Conservation (phyloP, 2,329 filamentous ascomycete species). For the Calonectria henricotiae region DNA sequence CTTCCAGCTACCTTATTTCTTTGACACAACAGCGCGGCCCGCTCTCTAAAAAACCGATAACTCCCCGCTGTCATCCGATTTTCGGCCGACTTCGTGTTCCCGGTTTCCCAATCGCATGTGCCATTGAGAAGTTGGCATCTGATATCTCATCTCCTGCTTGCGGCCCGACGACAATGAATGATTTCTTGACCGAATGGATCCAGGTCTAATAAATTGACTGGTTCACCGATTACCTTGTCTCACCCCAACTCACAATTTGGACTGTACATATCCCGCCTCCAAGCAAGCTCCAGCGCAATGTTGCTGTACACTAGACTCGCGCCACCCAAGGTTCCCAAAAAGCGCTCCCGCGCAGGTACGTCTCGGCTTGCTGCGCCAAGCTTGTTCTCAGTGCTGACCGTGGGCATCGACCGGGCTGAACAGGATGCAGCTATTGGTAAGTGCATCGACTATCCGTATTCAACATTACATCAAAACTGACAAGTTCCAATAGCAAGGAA, state of each 20-base stretch:
- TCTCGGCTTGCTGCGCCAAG: conserved; percentile 52
- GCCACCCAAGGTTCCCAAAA: conserved; percentile 71
- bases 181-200: conserved; percentile 38
- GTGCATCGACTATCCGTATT: conserved; percentile 42
- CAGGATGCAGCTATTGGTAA: conserved; percentile 70
- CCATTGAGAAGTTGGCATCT: conserved; percentile 5
- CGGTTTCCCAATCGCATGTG: conserved; percentile 20
- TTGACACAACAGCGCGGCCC: conserved; percentile 9
- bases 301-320: conserved; percentile 73
- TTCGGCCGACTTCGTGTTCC: conserved; percentile 13
- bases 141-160: conserved; percentile 16
- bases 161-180: conserved; percentile 37
- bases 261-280: conserved; percentile 27
- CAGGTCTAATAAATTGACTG: conserved; percentile 45
- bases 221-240: conserved; percentile 46
- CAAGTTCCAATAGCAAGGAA: conserved; percentile 35
- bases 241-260: conserved; percentile 36
- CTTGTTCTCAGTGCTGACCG: conserved; percentile 54
- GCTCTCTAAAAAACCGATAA: background rate
- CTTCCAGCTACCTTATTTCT: conserved; percentile 23
- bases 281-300: conserved; percentile 58
- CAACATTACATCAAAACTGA: conserved; percentile 34
- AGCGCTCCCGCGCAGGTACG: conserved; percentile 65
- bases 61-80: conserved; percentile 38
- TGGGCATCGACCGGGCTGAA: conserved; percentile 27